A percentile compares a stretch with the other conserved stretches of the same genome.
phyloP scores from a whole-genome alignment of 129 eudicot genomes.

The Oenanthe sinensis region DNA sequence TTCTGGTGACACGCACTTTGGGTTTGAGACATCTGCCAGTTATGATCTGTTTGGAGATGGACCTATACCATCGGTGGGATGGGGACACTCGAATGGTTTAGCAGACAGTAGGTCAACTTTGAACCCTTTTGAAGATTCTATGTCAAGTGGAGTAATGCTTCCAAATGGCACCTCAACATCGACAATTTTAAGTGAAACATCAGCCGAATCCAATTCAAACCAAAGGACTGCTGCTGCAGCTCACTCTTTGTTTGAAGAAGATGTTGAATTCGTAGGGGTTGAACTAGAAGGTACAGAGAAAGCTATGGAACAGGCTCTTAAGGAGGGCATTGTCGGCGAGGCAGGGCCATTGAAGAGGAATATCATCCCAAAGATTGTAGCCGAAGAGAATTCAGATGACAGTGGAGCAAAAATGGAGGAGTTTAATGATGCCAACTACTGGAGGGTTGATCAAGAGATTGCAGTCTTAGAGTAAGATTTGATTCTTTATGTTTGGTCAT shows the following conservation, averaged over 20 bases:
- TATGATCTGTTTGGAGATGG: conserved; percentile 67
- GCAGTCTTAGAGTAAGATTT: conserved; percentile 49
- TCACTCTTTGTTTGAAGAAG: conserved; percentile 82
- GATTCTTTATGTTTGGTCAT: not conserved
- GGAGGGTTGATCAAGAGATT: conserved; percentile 87
- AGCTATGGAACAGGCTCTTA: conserved; percentile 72
- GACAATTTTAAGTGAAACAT: conserved; percentile 17
- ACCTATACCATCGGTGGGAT: conserved; percentile 72
- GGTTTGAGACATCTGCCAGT: conserved; percentile 37
- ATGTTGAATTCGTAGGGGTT: conserved; percentile 89
- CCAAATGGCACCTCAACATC: conserved; percentile 40
- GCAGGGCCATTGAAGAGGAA: conserved; percentile 60
- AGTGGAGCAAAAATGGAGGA: conserved; percentile 47
- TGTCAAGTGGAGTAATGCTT: conserved; percentile 29
- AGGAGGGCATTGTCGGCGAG: conserved; percentile 91
- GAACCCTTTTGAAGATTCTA: conserved; percentile 60
- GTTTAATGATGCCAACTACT: conserved; percentile 64
- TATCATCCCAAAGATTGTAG: conserved; percentile 21
- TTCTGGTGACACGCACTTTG: conserved; percentile 24
- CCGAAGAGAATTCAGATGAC: conserved; percentile 34
- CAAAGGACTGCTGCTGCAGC: conserved; percentile 26
- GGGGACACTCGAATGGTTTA: conserved; percentile 48
- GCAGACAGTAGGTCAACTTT: conserved; percentile 41
- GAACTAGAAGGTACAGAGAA: conserved; percentile 80
- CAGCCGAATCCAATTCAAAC: conserved; percentile 26